phyloP scores from a whole-genome alignment of 2,329 filamentous ascomycete species.

The Fusarium robinianum region DNA sequence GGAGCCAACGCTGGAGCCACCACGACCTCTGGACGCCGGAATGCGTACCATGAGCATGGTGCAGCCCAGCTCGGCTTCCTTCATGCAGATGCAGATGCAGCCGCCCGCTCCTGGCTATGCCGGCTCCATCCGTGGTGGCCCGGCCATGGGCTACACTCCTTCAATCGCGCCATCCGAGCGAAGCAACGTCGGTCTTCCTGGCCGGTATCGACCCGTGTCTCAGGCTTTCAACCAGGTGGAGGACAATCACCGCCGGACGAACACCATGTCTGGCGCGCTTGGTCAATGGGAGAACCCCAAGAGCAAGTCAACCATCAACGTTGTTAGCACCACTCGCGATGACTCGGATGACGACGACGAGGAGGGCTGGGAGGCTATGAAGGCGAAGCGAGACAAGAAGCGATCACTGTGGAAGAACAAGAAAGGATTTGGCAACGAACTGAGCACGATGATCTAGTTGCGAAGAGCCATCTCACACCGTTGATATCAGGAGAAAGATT shows the following conservation, averaged over 20 bases:
- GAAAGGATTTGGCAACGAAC: conserved; percentile 56
- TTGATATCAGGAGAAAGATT: conserved; percentile 35
- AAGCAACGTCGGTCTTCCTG: conserved; percentile 88
- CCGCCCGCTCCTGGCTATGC: conserved; percentile 43
- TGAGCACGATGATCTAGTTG: conserved; percentile 52
- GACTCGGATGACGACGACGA: conserved; percentile 64
- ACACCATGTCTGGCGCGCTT: conserved; percentile 43
- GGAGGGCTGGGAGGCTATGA: conserved; percentile 72
- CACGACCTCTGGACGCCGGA: conserved; percentile 48
- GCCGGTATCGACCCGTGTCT: conserved; percentile 88
- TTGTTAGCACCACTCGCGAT: conserved; percentile 46
- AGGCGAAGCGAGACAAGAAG: conserved; percentile 70
- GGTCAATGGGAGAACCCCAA: conserved; percentile 40
- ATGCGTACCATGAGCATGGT: conserved; percentile 84
- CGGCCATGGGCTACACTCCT: conserved; percentile 71
- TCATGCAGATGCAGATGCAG: no score
- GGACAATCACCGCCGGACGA: conserved; percentile 40
- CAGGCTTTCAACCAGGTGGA: conserved; percentile 52
- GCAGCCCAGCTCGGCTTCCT: conserved; percentile 66
- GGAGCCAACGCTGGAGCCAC: conserved; percentile 52
- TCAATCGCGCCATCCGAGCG: conserved; percentile 96
- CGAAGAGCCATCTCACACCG: conserved; percentile 17
- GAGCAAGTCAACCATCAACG: conserved; percentile 44
- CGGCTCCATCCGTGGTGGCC: conserved; percentile 37
- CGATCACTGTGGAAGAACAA: conserved; percentile 67